A percentile compares a stretch with the other conserved stretches of the same genome.
Evolutionary conservation across 805 yeast genomes (phyloP).

Genomic region (Komagataella phaffii): DNA sequence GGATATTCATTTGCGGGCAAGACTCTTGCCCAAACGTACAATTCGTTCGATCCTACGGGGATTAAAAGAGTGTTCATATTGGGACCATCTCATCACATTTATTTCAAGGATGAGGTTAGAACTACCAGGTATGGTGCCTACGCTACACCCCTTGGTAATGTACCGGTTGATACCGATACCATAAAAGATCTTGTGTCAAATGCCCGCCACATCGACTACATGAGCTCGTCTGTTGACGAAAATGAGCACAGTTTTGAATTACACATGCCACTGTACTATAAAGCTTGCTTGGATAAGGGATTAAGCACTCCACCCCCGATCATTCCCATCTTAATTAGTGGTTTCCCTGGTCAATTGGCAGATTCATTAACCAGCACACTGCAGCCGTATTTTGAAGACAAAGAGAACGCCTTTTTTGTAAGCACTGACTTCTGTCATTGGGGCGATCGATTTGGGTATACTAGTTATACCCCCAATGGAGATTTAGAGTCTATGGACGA

Average conservation of each 20-base stretch:
- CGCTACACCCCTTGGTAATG: slow-evolving; percentile 73
- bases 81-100: slow-evolving; percentile 92
- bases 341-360: slow-evolving; percentile 31
- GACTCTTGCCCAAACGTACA: slow-evolving; percentile 66
- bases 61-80: slow-evolving; percentile 59
- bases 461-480: slow-evolving; percentile 30
- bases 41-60: slow-evolving; percentile 46
- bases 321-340: slow-evolving; percentile 71
- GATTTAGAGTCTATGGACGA: slow-evolving; percentile 8
- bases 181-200: slow-evolving; percentile 20
- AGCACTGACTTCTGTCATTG: slow-evolving; percentile 95
- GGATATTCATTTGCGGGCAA: slow-evolving; percentile 78
- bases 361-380: slow-evolving; percentile 31
- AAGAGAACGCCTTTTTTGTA: slow-evolving; percentile 54
- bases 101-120: slow-evolving; percentile 48
- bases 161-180: slow-evolving; percentile 48
- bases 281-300: slow-evolving; percentile 22
- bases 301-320: slow-evolving; percentile 23
- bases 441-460: slow-evolving; percentile 59
- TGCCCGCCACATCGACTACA: slow-evolving; percentile 32
- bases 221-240: slow-evolving; percentile 52
- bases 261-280: slow-evolving; percentile 72
- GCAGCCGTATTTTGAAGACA: slow-evolving; percentile 37
- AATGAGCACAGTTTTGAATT: slow-evolving; percentile 91
- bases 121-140: slow-evolving; percentile 39